Evolutionary conservation across 139 green algal species (phyloP).

Genomic region (Eudorina sp.): DNA sequence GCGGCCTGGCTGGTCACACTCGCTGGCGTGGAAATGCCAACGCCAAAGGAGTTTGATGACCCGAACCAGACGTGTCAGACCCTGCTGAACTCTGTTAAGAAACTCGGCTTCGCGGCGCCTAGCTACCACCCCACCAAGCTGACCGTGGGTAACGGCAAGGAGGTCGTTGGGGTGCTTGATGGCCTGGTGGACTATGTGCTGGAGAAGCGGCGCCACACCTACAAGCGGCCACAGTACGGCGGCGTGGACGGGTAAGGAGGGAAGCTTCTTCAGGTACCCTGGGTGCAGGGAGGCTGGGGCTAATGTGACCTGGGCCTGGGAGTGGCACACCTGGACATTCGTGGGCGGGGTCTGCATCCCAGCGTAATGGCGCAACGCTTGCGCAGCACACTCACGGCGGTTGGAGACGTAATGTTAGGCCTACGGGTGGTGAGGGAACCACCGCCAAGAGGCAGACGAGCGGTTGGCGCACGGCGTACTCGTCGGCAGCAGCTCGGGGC

Average conservation of each 20-base stretch:
- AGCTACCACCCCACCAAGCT: conserved; percentile 77
- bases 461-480: no score
- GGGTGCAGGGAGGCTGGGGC: no score
- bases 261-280: no score
- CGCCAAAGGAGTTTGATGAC: conserved; percentile 84
- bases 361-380: no score
- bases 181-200: conserved; percentile 70
- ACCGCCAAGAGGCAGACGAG: no score
- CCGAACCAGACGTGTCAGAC: conserved; percentile 76
- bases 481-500: no score
- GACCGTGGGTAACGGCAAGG: conserved; percentile 71
- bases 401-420: no score
- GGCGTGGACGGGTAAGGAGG: conserved; percentile 58
- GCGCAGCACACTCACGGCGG: no score
- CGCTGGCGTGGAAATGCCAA: conserved; percentile 58
- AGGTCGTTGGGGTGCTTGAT: conserved; percentile 75
- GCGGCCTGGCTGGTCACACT: conserved; percentile 74
- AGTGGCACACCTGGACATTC: no score
- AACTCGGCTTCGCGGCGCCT: conserved; percentile 67
- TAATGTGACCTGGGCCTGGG: no score
- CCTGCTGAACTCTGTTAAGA: conserved; percentile 56
- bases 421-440: no score
- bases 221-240: conserved; percentile 64
- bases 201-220: conserved; percentile 63
- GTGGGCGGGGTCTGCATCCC: no score